Evolutionary conservation across 768 basidiomycete genomes (phyloP).

Genomic region (Mycena epipterygia): DNA sequence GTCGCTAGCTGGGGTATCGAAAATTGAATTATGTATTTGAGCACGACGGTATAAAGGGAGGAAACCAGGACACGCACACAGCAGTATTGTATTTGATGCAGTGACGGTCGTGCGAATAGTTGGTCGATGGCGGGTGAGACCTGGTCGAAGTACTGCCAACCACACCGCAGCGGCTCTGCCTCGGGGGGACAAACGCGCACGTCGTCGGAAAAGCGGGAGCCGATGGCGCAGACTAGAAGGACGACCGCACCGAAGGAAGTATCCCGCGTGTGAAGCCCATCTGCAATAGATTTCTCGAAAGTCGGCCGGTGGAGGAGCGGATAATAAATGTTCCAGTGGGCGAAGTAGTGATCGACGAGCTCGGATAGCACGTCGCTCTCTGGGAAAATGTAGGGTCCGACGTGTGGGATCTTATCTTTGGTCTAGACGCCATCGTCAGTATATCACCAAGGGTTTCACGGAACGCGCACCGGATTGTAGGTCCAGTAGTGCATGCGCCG

Average conservation of each 20-base stretch:
- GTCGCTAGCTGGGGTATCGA: constrained; percentile 68
- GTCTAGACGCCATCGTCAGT: too few relatives aligned
- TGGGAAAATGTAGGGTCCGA: constrained; percentile 52
- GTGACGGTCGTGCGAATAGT: neutral
- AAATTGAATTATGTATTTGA: too few relatives aligned
- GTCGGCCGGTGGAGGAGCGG: constrained; percentile 68
- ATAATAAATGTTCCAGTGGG: neutral
- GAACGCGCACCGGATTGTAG: constrained; percentile 19
- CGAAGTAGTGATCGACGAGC: constrained; percentile 16
- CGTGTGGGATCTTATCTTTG: constrained; percentile 16
- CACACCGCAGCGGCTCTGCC: constrained; percentile 33
- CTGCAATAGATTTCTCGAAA: constrained; percentile 56
- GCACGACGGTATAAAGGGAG: too few relatives aligned
- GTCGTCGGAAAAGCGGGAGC: constrained; percentile 49
- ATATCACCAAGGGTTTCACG: too few relatives aligned
- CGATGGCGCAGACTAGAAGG: constrained; percentile 66
- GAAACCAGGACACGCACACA: constrained; percentile 4
- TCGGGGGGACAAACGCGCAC: constrained; percentile 48
- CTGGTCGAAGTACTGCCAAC: constrained; percentile 30
- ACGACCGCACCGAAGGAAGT: constrained; percentile 58
- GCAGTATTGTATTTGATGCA: constrained; percentile 27
- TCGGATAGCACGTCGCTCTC: constrained; percentile 46
- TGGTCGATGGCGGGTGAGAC: neutral
- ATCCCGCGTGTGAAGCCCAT: constrained; percentile 54
- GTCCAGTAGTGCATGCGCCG: constrained; percentile 38